These are phyloP conservation scores for Planoprotostelium fungivorum DNA, from an alignment of 78 protist species.

Conservation along the genomic window DNA sequence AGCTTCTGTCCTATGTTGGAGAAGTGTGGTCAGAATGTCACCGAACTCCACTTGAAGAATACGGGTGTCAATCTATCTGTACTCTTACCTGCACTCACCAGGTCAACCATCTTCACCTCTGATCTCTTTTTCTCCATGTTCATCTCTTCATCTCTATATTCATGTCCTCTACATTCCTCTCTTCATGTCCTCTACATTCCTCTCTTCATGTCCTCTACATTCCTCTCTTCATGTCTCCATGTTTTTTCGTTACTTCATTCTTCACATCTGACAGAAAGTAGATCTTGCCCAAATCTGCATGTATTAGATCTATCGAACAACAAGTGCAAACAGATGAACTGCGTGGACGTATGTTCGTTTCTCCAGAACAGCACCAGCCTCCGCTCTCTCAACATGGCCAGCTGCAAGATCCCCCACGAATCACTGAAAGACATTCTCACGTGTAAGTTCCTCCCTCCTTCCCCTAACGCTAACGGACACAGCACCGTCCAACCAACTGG, in stretches of 20 bases:
- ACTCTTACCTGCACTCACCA: background rate
- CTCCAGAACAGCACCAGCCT: background rate
- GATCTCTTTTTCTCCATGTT: too few species aligned
- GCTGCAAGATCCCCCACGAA: background rate
- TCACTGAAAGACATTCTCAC: background rate
- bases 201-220: too few species aligned
- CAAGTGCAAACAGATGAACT: background rate
- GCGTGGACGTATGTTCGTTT: background rate
- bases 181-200: too few species aligned
- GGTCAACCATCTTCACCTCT: background rate
- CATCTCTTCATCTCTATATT: too few species aligned
- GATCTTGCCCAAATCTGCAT: background rate
- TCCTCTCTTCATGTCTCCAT: too few species aligned
- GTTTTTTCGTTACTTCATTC: too few species aligned
- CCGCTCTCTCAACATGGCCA: background rate
- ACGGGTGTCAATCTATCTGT: background rate
- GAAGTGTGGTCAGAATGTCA: background rate
- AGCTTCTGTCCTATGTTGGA: background rate
- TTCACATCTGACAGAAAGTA: background rate
- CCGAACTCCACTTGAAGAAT: background rate
- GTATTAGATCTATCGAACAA: background rate
- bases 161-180: too few species aligned
- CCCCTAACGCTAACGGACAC: background rate
- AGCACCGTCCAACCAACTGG: background rate
- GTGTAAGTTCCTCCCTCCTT: background rate